Conservation (phyloP, 2,329 filamentous ascomycete species). For the Thelonectria rubi region DNA sequence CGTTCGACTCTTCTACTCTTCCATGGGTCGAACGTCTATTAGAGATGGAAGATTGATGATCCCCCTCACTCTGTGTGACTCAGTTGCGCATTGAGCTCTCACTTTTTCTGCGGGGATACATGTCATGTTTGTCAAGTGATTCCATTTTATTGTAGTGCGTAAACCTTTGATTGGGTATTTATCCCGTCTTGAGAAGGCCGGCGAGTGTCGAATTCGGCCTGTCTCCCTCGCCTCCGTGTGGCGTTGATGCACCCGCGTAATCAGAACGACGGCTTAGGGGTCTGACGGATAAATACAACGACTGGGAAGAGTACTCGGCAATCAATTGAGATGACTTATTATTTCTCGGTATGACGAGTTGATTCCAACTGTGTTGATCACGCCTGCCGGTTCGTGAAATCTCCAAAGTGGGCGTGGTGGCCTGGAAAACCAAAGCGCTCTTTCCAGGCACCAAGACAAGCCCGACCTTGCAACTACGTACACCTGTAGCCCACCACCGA, state of each 20-base stretch:
- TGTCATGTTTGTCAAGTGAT: conserved; percentile 18
- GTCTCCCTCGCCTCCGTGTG: neutral
- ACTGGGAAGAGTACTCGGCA: too few relatives aligned
- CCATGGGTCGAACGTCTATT: conserved; percentile 65
- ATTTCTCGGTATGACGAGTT: too few relatives aligned
- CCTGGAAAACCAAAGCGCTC: conserved; percentile 15
- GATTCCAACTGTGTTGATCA: neutral
- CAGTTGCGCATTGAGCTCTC: conserved; percentile 55
- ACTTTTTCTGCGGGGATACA: conserved; percentile 60
- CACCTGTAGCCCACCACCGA: conserved; percentile 19
- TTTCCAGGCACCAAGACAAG: conserved; percentile 27
- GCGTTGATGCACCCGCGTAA: neutral
- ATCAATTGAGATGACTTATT: too few relatives aligned
- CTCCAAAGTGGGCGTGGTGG: neutral
- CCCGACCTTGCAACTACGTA: conserved; percentile 27
- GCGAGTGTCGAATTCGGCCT: too few relatives aligned
- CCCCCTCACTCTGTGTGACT: conserved; percentile 63
- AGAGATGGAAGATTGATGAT: conserved; percentile 61
- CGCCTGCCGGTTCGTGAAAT: neutral
- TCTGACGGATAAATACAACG: too few relatives aligned
- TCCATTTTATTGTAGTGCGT: neutral
- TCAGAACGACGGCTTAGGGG: too few relatives aligned
- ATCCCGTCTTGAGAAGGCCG: too few relatives aligned
- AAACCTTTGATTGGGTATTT: neutral
- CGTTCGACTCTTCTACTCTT: conserved; percentile 57